Base-by-base conservation (phyloP, 2,329 filamentous ascomycete genomes). In the Xylariaceae sp. region DNA sequence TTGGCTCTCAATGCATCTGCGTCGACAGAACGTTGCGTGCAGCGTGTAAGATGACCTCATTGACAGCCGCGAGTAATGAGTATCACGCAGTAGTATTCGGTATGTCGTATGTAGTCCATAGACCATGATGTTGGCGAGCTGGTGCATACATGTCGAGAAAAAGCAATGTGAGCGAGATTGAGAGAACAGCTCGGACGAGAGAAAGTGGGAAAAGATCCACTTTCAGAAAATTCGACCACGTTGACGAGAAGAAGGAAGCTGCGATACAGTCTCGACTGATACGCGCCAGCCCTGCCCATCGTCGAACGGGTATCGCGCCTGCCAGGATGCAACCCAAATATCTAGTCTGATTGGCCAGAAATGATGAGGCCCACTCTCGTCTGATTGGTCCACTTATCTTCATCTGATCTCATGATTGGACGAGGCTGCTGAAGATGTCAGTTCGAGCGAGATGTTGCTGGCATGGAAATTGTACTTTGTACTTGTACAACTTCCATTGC, bases 401-500 rank as follows among this genome's bases (percentile, higher is more conserved):
- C 10, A 11, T 45, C 37, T 45, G 41, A 45, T n/a, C 5, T 45
- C 13, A 15, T 6, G 13, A 45, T 45, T 45, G 41, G 41, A 6
- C 5, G n/a, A 45, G 13, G 11, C 10, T 15, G 13, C n/a, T 11
- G 41, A 45, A 45, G 5, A n/a, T 45, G 13, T n/a, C 9, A 45
- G 11, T 45, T n/a, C 23, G 23, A 30, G 23, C 23, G 23, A 30
- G 17, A 18, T 18, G 37, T 13, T 9, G 8, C 37, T 41, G 59
- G 47, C 52, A 55, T 54, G 44, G 44, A 44, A 23, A n/a, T 44
- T 57, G 55, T 55, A 59, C 45, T 53, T 50, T 44, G 55, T 48
- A 37, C 37, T 49, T 44, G 18, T 9, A n/a, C 41, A 45, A 10
- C 5, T 41, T 13, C 11, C 3, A 41, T 41, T 41, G 11, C 37